A percentile compares a stretch with the other conserved stretches of the same genome.
Conservation (phyloP, 805 yeast genomes). For the Saccharomyces eubayanus region DNA sequence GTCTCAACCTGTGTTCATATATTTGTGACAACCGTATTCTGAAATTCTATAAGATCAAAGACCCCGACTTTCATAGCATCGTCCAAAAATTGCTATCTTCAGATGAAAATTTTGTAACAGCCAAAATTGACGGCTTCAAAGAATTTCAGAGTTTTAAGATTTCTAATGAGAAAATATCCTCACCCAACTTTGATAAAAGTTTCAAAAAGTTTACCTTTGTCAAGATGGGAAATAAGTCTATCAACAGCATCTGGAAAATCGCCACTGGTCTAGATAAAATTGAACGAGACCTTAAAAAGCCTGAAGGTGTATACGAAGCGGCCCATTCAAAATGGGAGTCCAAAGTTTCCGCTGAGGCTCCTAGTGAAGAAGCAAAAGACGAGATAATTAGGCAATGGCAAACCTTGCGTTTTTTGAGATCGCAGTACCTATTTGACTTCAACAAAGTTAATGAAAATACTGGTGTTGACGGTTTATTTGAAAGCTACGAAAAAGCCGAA, state of each 20-base stretch:
- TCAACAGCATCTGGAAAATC: constrained; percentile 33
- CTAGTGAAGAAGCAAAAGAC: constrained; percentile 8
- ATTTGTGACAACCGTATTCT: constrained; percentile 11
- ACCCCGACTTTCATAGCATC: constrained; percentile 14
- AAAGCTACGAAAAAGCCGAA: constrained; percentile 13
- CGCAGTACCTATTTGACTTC: constrained; percentile 32
- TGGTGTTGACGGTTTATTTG: constrained; percentile 36
- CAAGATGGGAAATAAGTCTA: constrained; percentile 27
- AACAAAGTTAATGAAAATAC: constrained; percentile 28
- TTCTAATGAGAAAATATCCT: not conserved
- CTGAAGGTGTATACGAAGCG: constrained; percentile 17
- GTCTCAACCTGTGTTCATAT: constrained; percentile 10
- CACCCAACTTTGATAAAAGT: constrained; percentile 7
- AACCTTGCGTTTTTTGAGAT: constrained; percentile 35
- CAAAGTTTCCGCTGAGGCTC: constrained; percentile 4
- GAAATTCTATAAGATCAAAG: constrained; percentile 20
- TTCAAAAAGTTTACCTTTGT: constrained; percentile 28
- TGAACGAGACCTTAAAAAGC: constrained; percentile 12
- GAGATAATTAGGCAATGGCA: constrained; percentile 34
- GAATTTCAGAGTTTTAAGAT: constrained; percentile 13
- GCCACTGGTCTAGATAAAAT: constrained; percentile 34
- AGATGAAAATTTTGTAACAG: constrained; percentile 12
- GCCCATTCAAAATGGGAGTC: constrained; percentile 10
- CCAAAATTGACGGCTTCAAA: constrained; percentile 22
- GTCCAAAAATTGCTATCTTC: constrained; percentile 8